A percentile compares a stretch with the other conserved stretches of the same genome.
phyloP scores from a whole-genome alignment of 2,329 filamentous ascomycete genomes.

The Penicillium sp. region DNA sequence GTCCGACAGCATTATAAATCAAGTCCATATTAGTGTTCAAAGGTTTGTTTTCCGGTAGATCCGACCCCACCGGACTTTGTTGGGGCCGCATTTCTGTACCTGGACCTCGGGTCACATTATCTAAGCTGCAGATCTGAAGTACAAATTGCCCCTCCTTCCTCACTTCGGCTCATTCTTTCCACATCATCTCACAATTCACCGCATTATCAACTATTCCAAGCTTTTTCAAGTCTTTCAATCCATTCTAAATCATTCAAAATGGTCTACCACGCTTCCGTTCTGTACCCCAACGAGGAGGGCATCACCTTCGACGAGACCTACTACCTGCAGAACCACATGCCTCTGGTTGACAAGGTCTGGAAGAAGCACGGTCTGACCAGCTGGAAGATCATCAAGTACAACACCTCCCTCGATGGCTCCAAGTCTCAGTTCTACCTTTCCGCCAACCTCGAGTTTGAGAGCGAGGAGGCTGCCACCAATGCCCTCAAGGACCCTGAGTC shows the following conservation, averaged over 20 bases:
- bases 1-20: not conserved
- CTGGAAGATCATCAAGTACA: slow-evolving; percentile 21
- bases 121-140: not conserved
- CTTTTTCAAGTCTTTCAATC: not conserved
- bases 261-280: slow-evolving; percentile 16
- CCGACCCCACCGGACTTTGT: not conserved
- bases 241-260: slow-evolving; percentile 8
- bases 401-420: slow-evolving; percentile 14
- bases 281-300: slow-evolving; percentile 23
- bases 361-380: slow-evolving; percentile 15
- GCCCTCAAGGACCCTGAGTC: slow-evolving; percentile 7
- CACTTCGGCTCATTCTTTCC: not conserved
- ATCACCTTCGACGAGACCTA: slow-evolving; percentile 23
- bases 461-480: slow-evolving; percentile 13
- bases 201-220: not conserved
- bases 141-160: not conserved
- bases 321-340: slow-evolving; percentile 26
- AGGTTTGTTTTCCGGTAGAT: not conserved
- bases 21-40: not conserved
- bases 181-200: not conserved
- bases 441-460: slow-evolving; percentile 20
- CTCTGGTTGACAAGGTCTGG: slow-evolving; percentile 21
- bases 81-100: not conserved
- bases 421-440: slow-evolving; percentile 17
- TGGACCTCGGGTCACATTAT: not conserved